Evolutionary conservation across 2,329 filamentous ascomycete genomes (phyloP).

Genomic region (Diaporthe citri): DNA sequence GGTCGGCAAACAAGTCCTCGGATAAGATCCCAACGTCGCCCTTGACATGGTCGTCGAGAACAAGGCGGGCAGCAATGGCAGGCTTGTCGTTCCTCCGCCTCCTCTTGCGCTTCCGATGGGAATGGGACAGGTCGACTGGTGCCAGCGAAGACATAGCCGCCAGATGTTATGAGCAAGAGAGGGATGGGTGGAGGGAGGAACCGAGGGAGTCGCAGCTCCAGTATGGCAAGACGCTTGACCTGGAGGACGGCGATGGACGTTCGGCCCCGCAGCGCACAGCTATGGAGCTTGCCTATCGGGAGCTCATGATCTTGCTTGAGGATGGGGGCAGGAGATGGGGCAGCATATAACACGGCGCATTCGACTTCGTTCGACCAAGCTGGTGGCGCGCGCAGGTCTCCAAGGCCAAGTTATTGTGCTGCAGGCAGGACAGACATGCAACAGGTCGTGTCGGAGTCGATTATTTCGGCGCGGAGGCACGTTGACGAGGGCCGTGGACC

Average conservation of each 20-base stretch:
- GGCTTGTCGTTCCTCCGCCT: constrained; percentile 77
- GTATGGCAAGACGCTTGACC: neutral
- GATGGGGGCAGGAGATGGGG: neutral
- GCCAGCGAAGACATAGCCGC: constrained; percentile 46
- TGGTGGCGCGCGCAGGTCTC: neutral
- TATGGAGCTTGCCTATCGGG: constrained; percentile 23
- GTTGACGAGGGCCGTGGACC: constrained; percentile 1
- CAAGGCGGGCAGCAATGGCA: constrained; percentile 81
- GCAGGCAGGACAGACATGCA: neutral
- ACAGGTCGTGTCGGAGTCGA: constrained; percentile 2
- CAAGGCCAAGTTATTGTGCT: neutral
- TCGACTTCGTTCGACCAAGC: neutral
- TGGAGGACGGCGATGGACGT: constrained; percentile 6
- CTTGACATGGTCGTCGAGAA: constrained; percentile 87
- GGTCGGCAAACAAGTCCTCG: constrained; percentile 84
- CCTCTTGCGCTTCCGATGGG: constrained; percentile 58
- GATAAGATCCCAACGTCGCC: constrained; percentile 89
- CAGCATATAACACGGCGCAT: neutral
- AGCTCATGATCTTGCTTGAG: constrained; percentile 21
- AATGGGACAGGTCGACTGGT: constrained; percentile 41
- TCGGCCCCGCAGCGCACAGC: constrained; percentile 30
- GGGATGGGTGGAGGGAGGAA: neutral
- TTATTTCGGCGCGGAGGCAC: constrained; percentile 23
- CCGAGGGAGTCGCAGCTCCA: constrained; percentile 6
- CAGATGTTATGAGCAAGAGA: neutral